Evolutionary conservation across 164 flowering plant species (phyloP), one percentile per base, ranked within the genome.

Genomic region (Vitis rupestris): DNA sequence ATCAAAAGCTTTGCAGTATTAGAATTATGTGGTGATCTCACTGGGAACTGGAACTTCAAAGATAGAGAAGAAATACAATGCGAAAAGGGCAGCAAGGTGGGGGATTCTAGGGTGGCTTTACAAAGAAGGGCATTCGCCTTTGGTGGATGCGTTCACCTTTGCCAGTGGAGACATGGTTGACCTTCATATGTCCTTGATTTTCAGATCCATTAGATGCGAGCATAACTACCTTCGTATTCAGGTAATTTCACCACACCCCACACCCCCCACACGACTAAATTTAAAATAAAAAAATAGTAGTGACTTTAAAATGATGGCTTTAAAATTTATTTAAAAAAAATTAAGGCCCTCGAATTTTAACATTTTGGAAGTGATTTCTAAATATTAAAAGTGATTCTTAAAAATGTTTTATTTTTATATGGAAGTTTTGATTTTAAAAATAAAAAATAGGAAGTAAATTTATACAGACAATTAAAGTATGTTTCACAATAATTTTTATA

Each of bases 31-130:
- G 48, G 67, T 70, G 10, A 5, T 70, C 7, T 70, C 72, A 3
- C 51, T 70, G 9, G 72, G 66, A 16, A 70, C 72, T 17, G 72
- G 73, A 11, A 17, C 59, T 37, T 8, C 31, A 30, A 70, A 63
- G 10, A 16, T 12, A 16, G 63, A 64, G 37, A 27, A 57, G 53
- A 70, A 62, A 55, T 70, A 62, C 72, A 53, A 8, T 19, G 66
- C 72, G 7, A 12, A 37, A 53, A 16, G 13, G 23, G 72, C 67
- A 4, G 31, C 72, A 11, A 62, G 17, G 23, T 70, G 72, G 72
- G 72, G 72, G 16, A 27, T 53, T 3, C 15, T 64, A 8, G 55
- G 64, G 4, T 68, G 71, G 71, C 51, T 68, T 8, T 23, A 23
- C 71, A 50, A 16, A 2, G 48, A 27, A 4, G 61, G 64, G 7